Conservation (phyloP, 2,329 filamentous ascomycete genomes). For the Neonectria ditissima region DNA sequence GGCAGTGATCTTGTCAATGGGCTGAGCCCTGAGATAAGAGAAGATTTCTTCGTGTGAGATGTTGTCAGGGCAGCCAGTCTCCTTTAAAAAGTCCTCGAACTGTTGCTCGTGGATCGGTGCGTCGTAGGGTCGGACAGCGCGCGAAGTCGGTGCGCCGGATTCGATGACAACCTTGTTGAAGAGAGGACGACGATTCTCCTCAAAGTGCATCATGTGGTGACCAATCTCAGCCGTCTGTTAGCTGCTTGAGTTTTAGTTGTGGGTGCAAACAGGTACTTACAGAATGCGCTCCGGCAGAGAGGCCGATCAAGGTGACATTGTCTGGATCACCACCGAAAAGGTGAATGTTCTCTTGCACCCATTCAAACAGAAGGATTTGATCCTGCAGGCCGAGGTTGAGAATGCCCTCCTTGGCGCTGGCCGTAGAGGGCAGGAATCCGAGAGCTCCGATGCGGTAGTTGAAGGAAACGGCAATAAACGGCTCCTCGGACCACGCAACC, state of each 20-base stretch:
- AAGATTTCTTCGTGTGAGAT: slow-evolving; percentile 52
- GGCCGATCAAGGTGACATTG: slow-evolving; percentile 53
- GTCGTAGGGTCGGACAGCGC: slow-evolving; percentile 66
- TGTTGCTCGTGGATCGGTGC: slow-evolving; percentile 69
- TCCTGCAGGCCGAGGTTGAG: slow-evolving; percentile 68
- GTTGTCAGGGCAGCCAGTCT: slow-evolving; percentile 30
- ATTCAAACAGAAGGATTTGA: slow-evolving; percentile 62
- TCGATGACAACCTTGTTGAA: slow-evolving; percentile 68
- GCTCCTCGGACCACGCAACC: slow-evolving; percentile 63
- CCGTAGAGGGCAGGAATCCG: slow-evolving; percentile 71
- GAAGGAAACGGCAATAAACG: slow-evolving; percentile 63
- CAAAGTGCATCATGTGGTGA: slow-evolving; percentile 70
- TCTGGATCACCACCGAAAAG: slow-evolving; percentile 64
- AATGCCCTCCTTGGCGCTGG: slow-evolving; percentile 60
- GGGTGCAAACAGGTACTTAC: slow-evolving; percentile 44
- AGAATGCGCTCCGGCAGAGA: slow-evolving; percentile 64
- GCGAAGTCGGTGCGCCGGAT: slow-evolving; percentile 65
- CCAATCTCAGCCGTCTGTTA: slow-evolving; percentile 60
- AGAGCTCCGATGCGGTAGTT: slow-evolving; percentile 67
- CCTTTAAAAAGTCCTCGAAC: slow-evolving; percentile 50
- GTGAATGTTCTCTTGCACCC: slow-evolving; percentile 66
- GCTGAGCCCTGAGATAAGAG: slow-evolving; percentile 59
- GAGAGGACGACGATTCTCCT: slow-evolving; percentile 56
- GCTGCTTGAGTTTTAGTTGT: rapidly evolving
- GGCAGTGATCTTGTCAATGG: slow-evolving; percentile 46